Evolutionary conservation across 2,329 filamentous ascomycete species (phyloP).

Genomic region (Fusarium chlamydosporum): DNA sequence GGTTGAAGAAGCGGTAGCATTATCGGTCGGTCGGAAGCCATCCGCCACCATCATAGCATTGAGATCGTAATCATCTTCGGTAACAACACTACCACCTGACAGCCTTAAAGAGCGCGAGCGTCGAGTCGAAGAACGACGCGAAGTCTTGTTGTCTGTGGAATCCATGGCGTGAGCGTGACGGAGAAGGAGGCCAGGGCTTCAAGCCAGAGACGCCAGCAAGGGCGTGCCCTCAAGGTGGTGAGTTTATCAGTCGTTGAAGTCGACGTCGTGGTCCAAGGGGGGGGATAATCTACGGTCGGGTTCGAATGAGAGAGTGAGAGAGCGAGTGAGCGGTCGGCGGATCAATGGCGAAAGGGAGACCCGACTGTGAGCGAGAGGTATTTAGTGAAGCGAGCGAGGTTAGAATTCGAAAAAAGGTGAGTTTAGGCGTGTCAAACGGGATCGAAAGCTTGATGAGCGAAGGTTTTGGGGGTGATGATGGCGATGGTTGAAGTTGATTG

Average conservation of each 20-base stretch:
- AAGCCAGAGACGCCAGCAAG: conserved; percentile 48
- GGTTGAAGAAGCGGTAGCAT: conserved; percentile 24
- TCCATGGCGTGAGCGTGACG: conserved; percentile 58
- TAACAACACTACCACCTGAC: conserved; percentile 51
- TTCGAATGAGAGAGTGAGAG: conserved; percentile 17
- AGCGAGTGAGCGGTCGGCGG: conserved; percentile 22
- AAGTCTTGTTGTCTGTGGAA: conserved; percentile 57
- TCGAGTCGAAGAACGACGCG: conserved; percentile 61
- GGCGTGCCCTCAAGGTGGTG: conserved; percentile 46
- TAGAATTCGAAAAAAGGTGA: conserved; percentile 2
- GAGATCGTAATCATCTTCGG: conserved; percentile 64
- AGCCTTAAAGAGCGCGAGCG: conserved; percentile 60
- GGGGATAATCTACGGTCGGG: conserved; percentile 27
- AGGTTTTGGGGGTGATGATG: conserved; percentile 17
- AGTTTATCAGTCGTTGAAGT: conserved; percentile 36
- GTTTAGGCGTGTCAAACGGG: conserved; percentile 6
- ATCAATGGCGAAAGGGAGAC: conserved; percentile 31
- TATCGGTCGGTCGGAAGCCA: conserved; percentile 62
- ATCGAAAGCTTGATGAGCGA: conserved; percentile 21
- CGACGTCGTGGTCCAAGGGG: conserved; percentile 36
- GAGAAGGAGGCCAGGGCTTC: conserved; percentile 40
- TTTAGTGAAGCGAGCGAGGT: conserved; percentile 24
- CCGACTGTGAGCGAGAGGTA: conserved; percentile 21
- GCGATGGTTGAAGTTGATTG: conserved; percentile 16
- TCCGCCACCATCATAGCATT: conserved; percentile 67